Percentiles rank a stretch among this genome's conserved stretches.
phyloP scores from a whole-genome alignment of 805 yeast genomes.

The Zygotorulaspora chibaensis region DNA sequence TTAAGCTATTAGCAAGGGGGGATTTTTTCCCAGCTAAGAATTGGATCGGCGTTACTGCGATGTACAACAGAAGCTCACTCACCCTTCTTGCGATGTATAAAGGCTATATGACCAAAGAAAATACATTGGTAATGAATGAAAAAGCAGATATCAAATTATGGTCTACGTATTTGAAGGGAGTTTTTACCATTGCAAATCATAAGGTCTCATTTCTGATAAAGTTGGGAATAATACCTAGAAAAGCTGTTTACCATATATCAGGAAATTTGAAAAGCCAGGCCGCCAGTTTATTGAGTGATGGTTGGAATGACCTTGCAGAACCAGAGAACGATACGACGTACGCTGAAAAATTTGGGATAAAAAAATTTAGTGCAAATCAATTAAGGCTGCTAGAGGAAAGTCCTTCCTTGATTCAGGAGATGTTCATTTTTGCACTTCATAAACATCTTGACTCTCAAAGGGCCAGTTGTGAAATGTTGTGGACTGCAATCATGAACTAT shows the following conservation, averaged over 20 bases:
- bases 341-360: conserved; percentile 51
- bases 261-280: conserved; percentile 60
- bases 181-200: conserved; percentile 57
- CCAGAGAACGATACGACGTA: conserved; percentile 51
- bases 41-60: conserved; percentile 68
- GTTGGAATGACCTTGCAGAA: conserved; percentile 77
- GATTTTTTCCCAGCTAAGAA: conserved; percentile 60
- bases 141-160: conserved; percentile 45
- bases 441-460: conserved; percentile 55
- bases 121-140: conserved; percentile 39
- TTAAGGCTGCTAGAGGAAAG: conserved; percentile 55
- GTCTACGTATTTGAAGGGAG: conserved; percentile 59
- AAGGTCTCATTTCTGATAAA: conserved; percentile 67
- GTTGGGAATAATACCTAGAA: conserved; percentile 65
- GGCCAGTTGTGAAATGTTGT: conserved; percentile 60
- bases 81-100: conserved; percentile 50
- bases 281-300: conserved; percentile 48
- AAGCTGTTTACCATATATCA: conserved; percentile 60
- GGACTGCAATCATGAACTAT: conserved; percentile 49
- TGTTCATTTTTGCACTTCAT: conserved; percentile 67
- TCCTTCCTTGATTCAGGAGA: conserved; percentile 56
- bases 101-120: conserved; percentile 46
- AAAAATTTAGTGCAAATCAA: conserved; percentile 67
- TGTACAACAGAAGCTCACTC: conserved; percentile 53
- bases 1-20: conserved; percentile 49